A percentile compares a stretch with the other conserved stretches of the same genome.
Evolutionary conservation across 2,329 filamentous ascomycete species (phyloP).

Genomic region (Teratosphaeria destructans): DNA sequence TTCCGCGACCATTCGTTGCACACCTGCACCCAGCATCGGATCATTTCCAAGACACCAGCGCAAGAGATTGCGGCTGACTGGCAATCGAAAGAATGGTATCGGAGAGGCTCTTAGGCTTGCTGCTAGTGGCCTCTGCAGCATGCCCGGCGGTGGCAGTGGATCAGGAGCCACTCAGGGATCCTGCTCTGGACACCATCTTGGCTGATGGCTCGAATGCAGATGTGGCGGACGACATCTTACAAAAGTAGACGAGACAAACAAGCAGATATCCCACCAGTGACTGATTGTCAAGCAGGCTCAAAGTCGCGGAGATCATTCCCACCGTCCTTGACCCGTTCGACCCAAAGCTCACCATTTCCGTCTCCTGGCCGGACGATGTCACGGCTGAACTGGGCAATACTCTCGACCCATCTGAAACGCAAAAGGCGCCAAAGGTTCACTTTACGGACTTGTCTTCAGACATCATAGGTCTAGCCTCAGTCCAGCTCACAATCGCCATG

Average conservation of each 20-base stretch:
- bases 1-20: background rate
- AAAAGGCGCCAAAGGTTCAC: conserved; percentile 31
- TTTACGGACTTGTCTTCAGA: conserved; percentile 10
- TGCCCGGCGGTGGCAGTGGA: background rate
- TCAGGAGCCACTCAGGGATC: background rate
- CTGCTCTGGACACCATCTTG: background rate
- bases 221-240: background rate
- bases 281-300: conserved; percentile 11
- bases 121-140: background rate
- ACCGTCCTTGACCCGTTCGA: conserved; percentile 49
- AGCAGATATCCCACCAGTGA: background rate
- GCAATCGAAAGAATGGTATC: background rate
- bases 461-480: background rate
- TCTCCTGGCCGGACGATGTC: conserved; percentile 34
- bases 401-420: conserved; percentile 34
- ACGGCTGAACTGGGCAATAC: conserved; percentile 45
- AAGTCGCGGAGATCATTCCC: conserved; percentile 24
- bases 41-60: background rate
- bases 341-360: conserved; percentile 41
- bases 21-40: background rate
- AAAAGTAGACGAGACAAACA: background rate
- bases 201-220: background rate
- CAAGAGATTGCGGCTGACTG: background rate
- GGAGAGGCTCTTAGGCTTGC: background rate
- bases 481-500: conserved; percentile 40